These are phyloP conservation scores for Ceratocystis eucalypticola DNA, from an alignment of 2,329 filamentous ascomycete species.

Conservation along the genomic window DNA sequence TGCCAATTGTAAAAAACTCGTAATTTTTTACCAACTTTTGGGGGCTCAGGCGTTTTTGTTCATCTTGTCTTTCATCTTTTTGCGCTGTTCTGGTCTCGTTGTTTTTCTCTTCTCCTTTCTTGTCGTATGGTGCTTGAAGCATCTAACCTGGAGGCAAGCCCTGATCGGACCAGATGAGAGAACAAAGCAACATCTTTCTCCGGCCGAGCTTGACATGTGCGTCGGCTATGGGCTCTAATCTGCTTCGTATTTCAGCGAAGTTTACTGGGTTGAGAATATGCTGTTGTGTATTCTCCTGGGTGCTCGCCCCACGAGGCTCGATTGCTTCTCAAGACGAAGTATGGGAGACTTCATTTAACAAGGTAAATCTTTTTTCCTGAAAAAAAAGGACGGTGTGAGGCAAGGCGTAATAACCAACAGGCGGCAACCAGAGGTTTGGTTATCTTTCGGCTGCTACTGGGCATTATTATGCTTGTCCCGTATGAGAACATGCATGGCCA, in stretches of 20 bases:
- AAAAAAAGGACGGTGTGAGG: not conserved
- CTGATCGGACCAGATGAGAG: not conserved
- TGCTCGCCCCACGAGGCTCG: not conserved
- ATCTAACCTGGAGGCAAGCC: not conserved
- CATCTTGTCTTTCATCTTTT: slow-evolving; percentile 16
- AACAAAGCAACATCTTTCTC: slow-evolving; percentile 4
- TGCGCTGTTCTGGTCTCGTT: slow-evolving; percentile 5
- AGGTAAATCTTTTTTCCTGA: not conserved
- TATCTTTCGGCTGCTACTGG: not conserved
- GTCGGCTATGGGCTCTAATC: not conserved
- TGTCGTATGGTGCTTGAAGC: not conserved
- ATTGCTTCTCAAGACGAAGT: not conserved
- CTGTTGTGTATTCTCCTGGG: not conserved
- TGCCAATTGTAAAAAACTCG: not conserved
- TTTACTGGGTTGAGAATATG: not conserved
- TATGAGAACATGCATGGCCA: not conserved
- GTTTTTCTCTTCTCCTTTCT: not conserved
- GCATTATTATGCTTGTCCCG: not conserved
- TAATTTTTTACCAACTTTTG: slow-evolving; percentile 7
- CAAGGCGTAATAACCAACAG: not conserved
- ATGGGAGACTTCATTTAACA: not conserved
- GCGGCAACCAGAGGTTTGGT: not conserved
- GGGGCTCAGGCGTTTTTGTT: slow-evolving; percentile 19
- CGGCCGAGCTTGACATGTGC: not conserved
- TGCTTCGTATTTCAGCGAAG: not conserved